A percentile compares a stretch with the other conserved stretches of the same genome.
Evolutionary conservation across 306 rosid genomes (phyloP).

Genomic region (Vigna radiata): DNA sequence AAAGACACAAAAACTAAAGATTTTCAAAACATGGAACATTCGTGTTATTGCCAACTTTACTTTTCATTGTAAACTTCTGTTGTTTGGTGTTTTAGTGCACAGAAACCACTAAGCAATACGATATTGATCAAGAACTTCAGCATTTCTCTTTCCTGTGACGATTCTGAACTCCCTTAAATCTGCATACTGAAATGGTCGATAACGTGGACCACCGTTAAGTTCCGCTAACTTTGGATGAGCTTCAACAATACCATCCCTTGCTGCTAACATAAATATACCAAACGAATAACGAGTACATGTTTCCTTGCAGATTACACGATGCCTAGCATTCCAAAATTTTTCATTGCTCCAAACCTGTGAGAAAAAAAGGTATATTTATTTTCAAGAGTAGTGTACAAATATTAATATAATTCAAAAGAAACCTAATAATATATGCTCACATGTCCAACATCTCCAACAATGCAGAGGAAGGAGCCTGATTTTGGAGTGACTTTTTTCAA

Average conservation of each 20-base stretch:
- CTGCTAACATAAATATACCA: constrained; percentile 41
- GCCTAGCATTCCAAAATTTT: constrained; percentile 49
- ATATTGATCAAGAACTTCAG: background rate
- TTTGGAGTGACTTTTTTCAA: constrained; percentile 37
- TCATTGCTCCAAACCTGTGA: constrained; percentile 40
- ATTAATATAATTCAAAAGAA: too few relatives aligned
- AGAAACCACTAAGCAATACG: background rate
- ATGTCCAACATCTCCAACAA: constrained; percentile 56
- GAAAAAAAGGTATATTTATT: background rate
- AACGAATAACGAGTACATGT: constrained; percentile 24
- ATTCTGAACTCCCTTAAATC: background rate
- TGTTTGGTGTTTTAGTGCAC: too few relatives aligned
- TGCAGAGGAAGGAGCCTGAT: constrained; percentile 47
- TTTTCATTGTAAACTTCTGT: too few relatives aligned
- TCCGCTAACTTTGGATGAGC: constrained; percentile 40
- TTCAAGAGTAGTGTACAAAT: background rate
- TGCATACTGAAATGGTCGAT: background rate
- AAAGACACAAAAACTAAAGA: too few relatives aligned
- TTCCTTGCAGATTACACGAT: constrained; percentile 49
- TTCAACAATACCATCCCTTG: constrained; percentile 25
- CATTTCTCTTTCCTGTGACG: background rate
- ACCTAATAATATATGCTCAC: constrained; percentile 22
- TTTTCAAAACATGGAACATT: background rate
- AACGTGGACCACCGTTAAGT: background rate
- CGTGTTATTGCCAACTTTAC: background rate